A percentile compares a stretch with the other conserved stretches of the same genome.
Evolutionary conservation across 2,329 filamentous ascomycete genomes (phyloP).

Genomic region (Stachybotrys chlorohalonatus): DNA sequence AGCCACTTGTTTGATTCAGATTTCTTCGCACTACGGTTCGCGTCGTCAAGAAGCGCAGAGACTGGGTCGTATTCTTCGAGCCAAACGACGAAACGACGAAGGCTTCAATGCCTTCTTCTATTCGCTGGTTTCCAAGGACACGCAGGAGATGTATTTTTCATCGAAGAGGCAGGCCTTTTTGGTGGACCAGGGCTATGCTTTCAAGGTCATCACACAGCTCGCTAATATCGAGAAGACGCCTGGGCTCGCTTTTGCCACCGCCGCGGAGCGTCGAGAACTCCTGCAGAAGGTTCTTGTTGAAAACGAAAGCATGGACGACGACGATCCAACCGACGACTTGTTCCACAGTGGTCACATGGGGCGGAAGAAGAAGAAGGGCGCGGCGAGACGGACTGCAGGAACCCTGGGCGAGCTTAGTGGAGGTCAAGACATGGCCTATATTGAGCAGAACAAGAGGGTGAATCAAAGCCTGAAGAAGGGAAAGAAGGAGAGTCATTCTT

Average conservation of each 20-base stretch:
- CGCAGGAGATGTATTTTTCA: slow-evolving; percentile 95
- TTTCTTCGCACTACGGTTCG: slow-evolving; percentile 94
- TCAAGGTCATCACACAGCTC: slow-evolving; percentile 96
- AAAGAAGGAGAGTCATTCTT: slow-evolving; percentile 28
- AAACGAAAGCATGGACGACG: slow-evolving; percentile 67
- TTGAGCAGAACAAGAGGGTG: slow-evolving; percentile 68
- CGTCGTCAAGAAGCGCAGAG: slow-evolving; percentile 94
- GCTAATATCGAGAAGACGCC: slow-evolving; percentile 82
- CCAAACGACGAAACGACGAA: slow-evolving; percentile 92
- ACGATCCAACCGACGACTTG: slow-evolving; percentile 46
- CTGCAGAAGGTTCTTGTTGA: slow-evolving; percentile 84
- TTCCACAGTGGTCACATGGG: slow-evolving; percentile 36
- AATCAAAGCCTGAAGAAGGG: slow-evolving; percentile 37
- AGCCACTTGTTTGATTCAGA: slow-evolving; percentile 93
- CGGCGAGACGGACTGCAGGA: slow-evolving; percentile 70
- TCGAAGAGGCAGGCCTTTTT: slow-evolving; percentile 95
- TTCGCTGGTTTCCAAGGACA: slow-evolving; percentile 93
- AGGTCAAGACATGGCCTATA: slow-evolving; percentile 95
- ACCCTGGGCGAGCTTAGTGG: slow-evolving; percentile 79
- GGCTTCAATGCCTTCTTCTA: slow-evolving; percentile 99
- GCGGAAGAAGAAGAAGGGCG: slow-evolving; percentile 42
- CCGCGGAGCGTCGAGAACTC: slow-evolving; percentile 74
- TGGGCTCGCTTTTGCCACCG: slow-evolving; percentile 69
- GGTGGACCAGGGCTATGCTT: slow-evolving; percentile 95
- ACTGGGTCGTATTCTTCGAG: slow-evolving; percentile 83